Evolutionary conservation across 495 filamentous ascomycete genomes (phyloP), one percentile per base, ranked within the genome.

Genomic region (Aspergillus indologenus): DNA sequence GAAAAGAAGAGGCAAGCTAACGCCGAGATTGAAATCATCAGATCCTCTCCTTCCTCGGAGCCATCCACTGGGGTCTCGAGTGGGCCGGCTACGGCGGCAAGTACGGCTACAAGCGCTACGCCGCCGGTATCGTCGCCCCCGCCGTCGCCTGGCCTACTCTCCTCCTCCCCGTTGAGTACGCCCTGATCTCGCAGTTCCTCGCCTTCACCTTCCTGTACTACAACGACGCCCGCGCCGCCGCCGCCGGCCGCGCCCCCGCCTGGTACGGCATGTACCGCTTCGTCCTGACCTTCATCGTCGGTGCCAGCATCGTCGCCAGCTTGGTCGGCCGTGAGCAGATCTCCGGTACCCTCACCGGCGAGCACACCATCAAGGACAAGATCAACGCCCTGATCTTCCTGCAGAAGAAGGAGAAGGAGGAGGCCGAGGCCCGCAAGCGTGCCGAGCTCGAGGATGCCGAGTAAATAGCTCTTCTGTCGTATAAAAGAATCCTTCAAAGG

Each of bases 191-290:
- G 9, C 94, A 98, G 74, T 98, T 98, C 79, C 73, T 89, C 31
- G 86, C 89, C 34, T 98, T 98, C 74, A 89, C 85, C 55, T 83
- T 88, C 61, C 84, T 98, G 57, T 98, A 98, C 80, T 92, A 92
- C 71, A 86, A 85, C 40, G 94, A 98, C 67, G 79, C 89, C 17
- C 84, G 85, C 22, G 91, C 91, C 45, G 83, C 89, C 1, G 78
- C 78, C 22, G 74, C 80, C 50, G 94, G 92, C 55, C 95, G 90
- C 88, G 85, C 86, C n/a, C 94, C 94, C 22, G 71, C 80, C 43
- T 98, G 94, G 94, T 98, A 98, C 73, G 82, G 80, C 62, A 89
- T 86, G 43, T 98, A 98, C 79, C 90, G 94, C 53, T 98, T 97
- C 72, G 89, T 97, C 12, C 81, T 98, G 70, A 98, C 94, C 18